Conservation (phyloP, 495 filamentous ascomycete genomes). For the Elaphomyces granulatus region DNA sequence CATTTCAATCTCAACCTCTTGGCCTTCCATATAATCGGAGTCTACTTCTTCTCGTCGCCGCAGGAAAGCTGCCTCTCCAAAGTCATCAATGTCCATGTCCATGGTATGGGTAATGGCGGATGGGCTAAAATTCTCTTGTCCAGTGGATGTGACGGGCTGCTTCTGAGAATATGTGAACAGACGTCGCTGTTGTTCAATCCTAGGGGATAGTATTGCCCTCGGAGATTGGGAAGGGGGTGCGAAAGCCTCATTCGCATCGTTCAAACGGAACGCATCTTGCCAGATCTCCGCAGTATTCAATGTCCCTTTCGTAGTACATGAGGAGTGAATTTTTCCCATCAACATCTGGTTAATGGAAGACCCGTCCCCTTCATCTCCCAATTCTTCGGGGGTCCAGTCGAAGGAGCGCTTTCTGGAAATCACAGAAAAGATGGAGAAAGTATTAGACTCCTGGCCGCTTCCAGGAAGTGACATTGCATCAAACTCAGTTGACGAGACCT, state of each 20-base stretch:
- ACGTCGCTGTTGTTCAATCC: slow-evolving; percentile 18
- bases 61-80: slow-evolving; percentile 31
- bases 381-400: slow-evolving; percentile 6
- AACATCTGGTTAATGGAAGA: neutral
- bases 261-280: slow-evolving; percentile 1
- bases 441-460: slow-evolving; percentile 31
- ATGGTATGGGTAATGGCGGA: slow-evolving; percentile 13
- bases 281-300: slow-evolving; percentile 1
- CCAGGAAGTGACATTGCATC: slow-evolving; percentile 29
- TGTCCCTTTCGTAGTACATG: neutral
- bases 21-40: slow-evolving; percentile 17
- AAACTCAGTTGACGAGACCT: slow-evolving; percentile 19
- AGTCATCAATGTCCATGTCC: slow-evolving; percentile 27
- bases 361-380: slow-evolving; percentile 6
- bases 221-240: neutral
- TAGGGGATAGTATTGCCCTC: slow-evolving; percentile 24
- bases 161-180: slow-evolving; percentile 10
- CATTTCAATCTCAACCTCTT: no score
- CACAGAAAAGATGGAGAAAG: slow-evolving; percentile 13
- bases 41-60: slow-evolving; percentile 32
- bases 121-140: slow-evolving; percentile 6
- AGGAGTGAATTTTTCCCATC: neutral
- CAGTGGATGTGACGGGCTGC: neutral
- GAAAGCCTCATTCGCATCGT: neutral
- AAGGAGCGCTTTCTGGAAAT: slow-evolving; percentile 38